Evolutionary conservation across 208 protist species (phyloP), one percentile per base, ranked within the genome.

Genomic region (Trypanosoma congolense): DNA sequence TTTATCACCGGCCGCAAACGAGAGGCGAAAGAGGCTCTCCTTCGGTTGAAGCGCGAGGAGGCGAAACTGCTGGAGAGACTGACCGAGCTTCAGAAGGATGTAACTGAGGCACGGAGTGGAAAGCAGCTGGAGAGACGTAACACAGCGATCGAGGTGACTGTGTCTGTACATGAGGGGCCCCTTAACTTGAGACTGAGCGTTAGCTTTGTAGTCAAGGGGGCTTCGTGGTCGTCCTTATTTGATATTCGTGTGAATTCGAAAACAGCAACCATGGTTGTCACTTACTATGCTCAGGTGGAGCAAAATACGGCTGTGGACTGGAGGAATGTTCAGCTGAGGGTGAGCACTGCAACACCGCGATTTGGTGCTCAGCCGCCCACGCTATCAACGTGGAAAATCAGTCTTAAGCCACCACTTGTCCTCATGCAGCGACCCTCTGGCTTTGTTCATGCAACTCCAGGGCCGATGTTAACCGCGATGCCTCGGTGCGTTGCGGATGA

Each of bases 331-430:
- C 55, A 58, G 30, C 65, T 80, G 61, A 52, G 53, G 22, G 53
- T 86, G 19, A 82, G 70, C 59, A 80, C 77, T 8, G 77, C 77
- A 22, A 73, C 61, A 22, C 77, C 70, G 40, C 68, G 77, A 46
- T 61, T 61, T 16, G 65, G 65, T 18, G 49, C 56, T n/a, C 48
- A 52, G 3, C 70, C 73, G 35, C 73, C 73, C 19, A 43, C 64
- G 48, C 63, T 75, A 10, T 46, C 43, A 45, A 33, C 38, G 25
- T 80, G 73, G 73, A 60, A 50, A 25, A 77, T 77, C 40, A 65
- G 56, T 8, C 43, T 68, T n/a, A 38, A 60, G n/a, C 65, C 59
- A 21, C 65, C 40, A 2, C 10, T 9, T 12, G 21, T 36, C 3
- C 35, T 10, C 4, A 8, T 10, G 16, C 30, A 16, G 1, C n/a